Base-by-base conservation (phyloP, 257 asterid species). In the Solanum chaucha region DNA sequence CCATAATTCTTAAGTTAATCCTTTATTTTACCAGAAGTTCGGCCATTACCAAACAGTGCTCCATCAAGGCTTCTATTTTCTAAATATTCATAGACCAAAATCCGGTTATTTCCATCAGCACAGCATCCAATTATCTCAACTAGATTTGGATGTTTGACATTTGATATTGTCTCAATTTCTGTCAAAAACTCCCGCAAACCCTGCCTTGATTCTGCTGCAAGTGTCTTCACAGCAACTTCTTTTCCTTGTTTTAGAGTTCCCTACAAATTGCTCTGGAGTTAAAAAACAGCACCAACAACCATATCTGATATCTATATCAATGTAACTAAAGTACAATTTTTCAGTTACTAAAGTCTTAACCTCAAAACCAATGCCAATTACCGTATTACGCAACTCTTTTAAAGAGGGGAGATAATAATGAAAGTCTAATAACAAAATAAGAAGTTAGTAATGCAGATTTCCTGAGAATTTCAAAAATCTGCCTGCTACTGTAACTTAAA, bases 51-150 rank as follows among this genome's bases (percentile, higher is more conserved):
- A 91, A 94, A 88, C 87, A 96, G 90, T 71, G 93, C 95, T 75
- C 71, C 91, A 90, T 96, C 98, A 41, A 96, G 93, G 96, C 99
- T 96, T 85, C 88, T 92, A 88, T 96, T 95, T 89, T 93, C 94
- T 74, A 96, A 85, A 89, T 92, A 96, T 87, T 95, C 98, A 82
- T 96, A 96, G 64, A 96, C 98, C 93, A 96, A 91, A 82, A 95
- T 93, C 89, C 93, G 91, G 90, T 93, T 88, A 86, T 90, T 70
- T 89, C 91, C 97, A 51, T 94, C 93, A 65, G 93, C 95, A 91
- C 98, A 95, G 92, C 97, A 94, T 82, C 99, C 98, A 40, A 95
- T 92, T 90, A 96, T 88, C 89, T 93, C 94, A 67, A 96, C 98
- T 46, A 96, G 97, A 93, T 95, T 94, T 89, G 98, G 97, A 91